A percentile compares a stretch with the other conserved stretches of the same genome.
phyloP scores from a whole-genome alignment of 805 yeast species.

The Teunomyces atbi region DNA sequence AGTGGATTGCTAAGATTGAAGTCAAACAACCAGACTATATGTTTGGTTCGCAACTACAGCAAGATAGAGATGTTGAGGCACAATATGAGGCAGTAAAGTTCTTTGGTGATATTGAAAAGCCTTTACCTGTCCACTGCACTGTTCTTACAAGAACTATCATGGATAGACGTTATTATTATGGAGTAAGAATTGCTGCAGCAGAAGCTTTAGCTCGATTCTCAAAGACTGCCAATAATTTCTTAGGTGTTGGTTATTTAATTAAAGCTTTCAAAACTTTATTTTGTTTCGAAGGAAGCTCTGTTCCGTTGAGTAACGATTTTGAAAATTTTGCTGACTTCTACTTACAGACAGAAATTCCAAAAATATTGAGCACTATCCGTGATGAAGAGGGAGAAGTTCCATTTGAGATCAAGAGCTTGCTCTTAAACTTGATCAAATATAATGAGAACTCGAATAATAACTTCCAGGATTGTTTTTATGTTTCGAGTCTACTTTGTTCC shows the following conservation, averaged over 20 bases:
- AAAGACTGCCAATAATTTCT: slow-evolving; percentile 54
- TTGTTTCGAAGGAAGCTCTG: slow-evolving; percentile 61
- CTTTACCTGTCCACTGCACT: slow-evolving; percentile 67
- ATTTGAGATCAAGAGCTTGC: slow-evolving; percentile 53
- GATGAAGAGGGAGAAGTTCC: slow-evolving; percentile 65
- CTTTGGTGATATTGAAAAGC: slow-evolving; percentile 61
- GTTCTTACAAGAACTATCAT: slow-evolving; percentile 74
- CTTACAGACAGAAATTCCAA: slow-evolving; percentile 66
- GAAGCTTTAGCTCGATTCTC: slow-evolving; percentile 70
- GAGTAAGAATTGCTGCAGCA: slow-evolving; percentile 86
- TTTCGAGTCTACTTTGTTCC: slow-evolving; percentile 55
- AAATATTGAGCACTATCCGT: slow-evolving; percentile 56
- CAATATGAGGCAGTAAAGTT: slow-evolving; percentile 79
- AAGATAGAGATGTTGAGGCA: slow-evolving; percentile 95
- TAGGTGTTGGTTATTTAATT: slow-evolving; percentile 72
- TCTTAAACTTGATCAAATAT: slow-evolving; percentile 71
- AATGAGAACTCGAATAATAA: slow-evolving; percentile 82
- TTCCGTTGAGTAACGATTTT: slow-evolving; percentile 83
- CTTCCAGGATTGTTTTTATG: slow-evolving; percentile 70
- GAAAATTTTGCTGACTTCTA: slow-evolving; percentile 66
- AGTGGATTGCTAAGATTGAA: slow-evolving; percentile 85
- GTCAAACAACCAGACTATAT: slow-evolving; percentile 91
- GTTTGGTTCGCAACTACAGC: slow-evolving; percentile 90
- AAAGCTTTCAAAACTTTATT: slow-evolving; percentile 65
- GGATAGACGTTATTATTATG: slow-evolving; percentile 85